Base-by-base conservation (phyloP, 768 basidiomycete species). In the Mycena sanguinolenta region DNA sequence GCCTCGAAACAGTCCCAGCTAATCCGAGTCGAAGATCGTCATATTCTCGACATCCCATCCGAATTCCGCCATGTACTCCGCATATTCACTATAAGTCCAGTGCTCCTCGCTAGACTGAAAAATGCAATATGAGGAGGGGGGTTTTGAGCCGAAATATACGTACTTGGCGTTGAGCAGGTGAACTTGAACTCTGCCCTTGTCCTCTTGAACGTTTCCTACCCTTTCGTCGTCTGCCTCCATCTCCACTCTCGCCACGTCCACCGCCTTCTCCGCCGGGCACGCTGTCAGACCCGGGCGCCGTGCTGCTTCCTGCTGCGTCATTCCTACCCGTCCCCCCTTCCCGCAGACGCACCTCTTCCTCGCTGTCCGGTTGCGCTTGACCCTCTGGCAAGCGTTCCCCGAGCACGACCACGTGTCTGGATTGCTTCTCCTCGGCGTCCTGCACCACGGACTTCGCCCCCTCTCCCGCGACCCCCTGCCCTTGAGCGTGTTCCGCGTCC, bases 21-120 rank as follows among this genome's bases (percentile, higher is more conserved):
- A 63, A 53, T 63, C 61, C 50, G 50, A 63, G 34, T 64, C 63
- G 53, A 64, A 64, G 4, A 64, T 64, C 42, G 53, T 64, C 63
- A 64, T 64, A 27, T 64, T 64, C 63, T 64, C 63, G 23, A 64
- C 63, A 64, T 64, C 63, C 63, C 63, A 64, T 28, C 63, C 53
- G 39, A 19, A 64, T 19, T 57, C 53, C 53, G 63, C 54, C 63
- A 64, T 64, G 28, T 39, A 57, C 23, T 55, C 63, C 19, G 21
- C 39, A 38, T 63, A 63, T 46, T 46, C 54, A 25, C 44, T 12
- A 3, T 4, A 49, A 39, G 23, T 10, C 53, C 53, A 55, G 27
- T 44, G 7, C 63, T 64, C 54, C 28, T 44, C 44, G 44, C 34
- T 42, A 58, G 9, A 14, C 58, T 58, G 58, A 42, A 58, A 58